Base-by-base conservation (phyloP, 345 rosid species). In the Corchorus capsularis region DNA sequence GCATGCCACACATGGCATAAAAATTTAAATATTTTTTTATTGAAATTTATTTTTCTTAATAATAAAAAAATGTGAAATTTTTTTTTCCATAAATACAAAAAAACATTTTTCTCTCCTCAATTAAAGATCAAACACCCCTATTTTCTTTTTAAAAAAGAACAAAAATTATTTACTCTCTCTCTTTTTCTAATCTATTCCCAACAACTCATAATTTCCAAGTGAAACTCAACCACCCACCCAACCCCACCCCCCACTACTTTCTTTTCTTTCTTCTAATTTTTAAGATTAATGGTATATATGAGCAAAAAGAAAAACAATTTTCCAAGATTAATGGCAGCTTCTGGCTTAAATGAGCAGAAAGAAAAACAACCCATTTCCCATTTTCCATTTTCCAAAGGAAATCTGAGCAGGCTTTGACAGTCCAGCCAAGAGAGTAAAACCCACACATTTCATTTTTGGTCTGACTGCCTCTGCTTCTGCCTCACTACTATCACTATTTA, bases 401-500 rank as follows among this genome's bases (percentile, higher is more conserved):
- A 75, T 75, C 76, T 72, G 74, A 76, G 79, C 87, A 82, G 84
- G 77, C 82, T 72, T 77, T 81, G 52, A 61, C 79, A 80, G 81
- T 39, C 32, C 19, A 53, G 74, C 76, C 67, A 63, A 72, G 79
- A 71, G 74, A 75, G 77, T 70, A 73, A 71, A 78, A 82, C 75
- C 77, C 72, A 62, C 72, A 54, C 69, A 37, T 52, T 75, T 75
- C 27, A 35, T 46, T 19, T 59, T n/a, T 22, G 45, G 56, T 27
- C 54, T 7, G 78, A 41, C 55, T 60, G 35, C 6, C 20, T 9
- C 19, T 52, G 39, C 37, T 77, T 82, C 82, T 72, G 55, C 77
- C 76, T 59, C 85, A 68, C 73, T 67, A 67, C 83, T 79, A 79
- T 82, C 84, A 81, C 87, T 86, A 79, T 87, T 85, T 87, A 83